These are phyloP conservation scores for Chlorella sp. DNA, from an alignment of 139 green algal genomes.

Conservation along the genomic window DNA sequence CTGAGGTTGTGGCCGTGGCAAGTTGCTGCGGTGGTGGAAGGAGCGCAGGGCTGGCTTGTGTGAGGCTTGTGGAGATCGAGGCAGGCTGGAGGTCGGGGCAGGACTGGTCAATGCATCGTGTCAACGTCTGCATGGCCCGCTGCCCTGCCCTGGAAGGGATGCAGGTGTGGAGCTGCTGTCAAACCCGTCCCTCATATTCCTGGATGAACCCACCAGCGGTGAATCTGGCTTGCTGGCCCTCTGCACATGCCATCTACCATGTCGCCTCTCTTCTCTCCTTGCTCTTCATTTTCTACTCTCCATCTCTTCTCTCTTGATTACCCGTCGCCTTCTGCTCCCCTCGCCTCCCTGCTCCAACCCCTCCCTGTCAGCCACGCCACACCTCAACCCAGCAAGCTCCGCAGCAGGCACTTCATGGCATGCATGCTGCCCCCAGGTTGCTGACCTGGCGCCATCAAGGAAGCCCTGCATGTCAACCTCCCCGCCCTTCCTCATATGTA, in stretches of 20 bases:
- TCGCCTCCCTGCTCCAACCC: too few species aligned
- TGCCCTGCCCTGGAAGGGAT: neutral
- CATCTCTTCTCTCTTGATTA: too few species aligned
- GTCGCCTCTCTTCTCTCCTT: neutral
- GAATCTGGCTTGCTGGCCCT: neutral
- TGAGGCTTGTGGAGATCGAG: neutral
- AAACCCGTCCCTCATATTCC: constrained; percentile 56
- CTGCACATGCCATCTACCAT: too few species aligned
- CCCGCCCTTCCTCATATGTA: too few species aligned
- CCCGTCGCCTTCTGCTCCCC: too few species aligned
- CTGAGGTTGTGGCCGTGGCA: neutral
- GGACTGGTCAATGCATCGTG: neutral
- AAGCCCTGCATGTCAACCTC: too few species aligned
- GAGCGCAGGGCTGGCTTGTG: neutral
- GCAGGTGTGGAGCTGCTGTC: constrained; percentile 58
- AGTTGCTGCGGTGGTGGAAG: neutral
- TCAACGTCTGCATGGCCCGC: neutral
- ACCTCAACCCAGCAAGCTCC: too few species aligned
- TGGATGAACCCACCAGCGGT: constrained; percentile 67
- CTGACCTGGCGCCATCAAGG: too few species aligned
- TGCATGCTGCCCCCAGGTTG: too few species aligned
- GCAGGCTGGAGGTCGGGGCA: neutral
- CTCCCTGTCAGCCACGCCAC: too few species aligned
- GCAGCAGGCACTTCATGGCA: too few species aligned
- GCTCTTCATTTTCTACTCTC: too few species aligned